Base-by-base conservation (phyloP, 2,329 filamentous ascomycete species). In the Colletotrichum sp. region DNA sequence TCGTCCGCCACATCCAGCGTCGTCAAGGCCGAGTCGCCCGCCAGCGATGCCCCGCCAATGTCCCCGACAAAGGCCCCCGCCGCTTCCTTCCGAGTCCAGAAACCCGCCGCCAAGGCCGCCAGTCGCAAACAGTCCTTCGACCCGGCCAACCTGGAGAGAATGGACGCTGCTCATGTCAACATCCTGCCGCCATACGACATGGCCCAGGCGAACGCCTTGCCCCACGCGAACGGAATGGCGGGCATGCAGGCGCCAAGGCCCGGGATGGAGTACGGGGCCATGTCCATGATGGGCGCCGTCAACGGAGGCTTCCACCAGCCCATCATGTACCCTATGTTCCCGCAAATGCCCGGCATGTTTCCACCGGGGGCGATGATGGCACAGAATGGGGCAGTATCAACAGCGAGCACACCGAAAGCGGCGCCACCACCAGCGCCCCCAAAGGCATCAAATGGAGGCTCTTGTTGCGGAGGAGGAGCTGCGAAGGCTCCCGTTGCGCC, bases 131-230 rank as follows among this genome's bases (percentile, higher is more conserved):
- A 85, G 71, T 89, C 89, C 1, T 87, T 90, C 78, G 90, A 90
- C 75, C 82, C 86, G 1, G 80, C 83, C 4, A 85, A 84, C 12
- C 81, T 92, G 18, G 86, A 88, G 63, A 86, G 89, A 73, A 90
- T 91, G 83, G 88, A 91, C 77, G 83, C 86, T n/a, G 87, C 82
- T 77, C 87, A 87, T 74, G 80, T 90, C 74, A 91, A 90, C 78
- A 82, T 91, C 63, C 71, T 89, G 61, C 81, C 85, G 4, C 79
- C 83, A 14, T 82, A 79, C 64, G 81, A 79, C 58, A 74, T 77
- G 55, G 80, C 67, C 2, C 71, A 72, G 21, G 14, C 75, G 14
- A 74, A 24, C 34, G 21, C 32, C 14, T 65, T 77, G 16, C 21
- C 69, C 4, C 69, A 71, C 28, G 81, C 78, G 81, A 78, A 76